Evolutionary conservation across 2,329 filamentous ascomycete species (phyloP), one percentile per base, ranked within the genome.

Genomic region (Pestalotiopsis fici): DNA sequence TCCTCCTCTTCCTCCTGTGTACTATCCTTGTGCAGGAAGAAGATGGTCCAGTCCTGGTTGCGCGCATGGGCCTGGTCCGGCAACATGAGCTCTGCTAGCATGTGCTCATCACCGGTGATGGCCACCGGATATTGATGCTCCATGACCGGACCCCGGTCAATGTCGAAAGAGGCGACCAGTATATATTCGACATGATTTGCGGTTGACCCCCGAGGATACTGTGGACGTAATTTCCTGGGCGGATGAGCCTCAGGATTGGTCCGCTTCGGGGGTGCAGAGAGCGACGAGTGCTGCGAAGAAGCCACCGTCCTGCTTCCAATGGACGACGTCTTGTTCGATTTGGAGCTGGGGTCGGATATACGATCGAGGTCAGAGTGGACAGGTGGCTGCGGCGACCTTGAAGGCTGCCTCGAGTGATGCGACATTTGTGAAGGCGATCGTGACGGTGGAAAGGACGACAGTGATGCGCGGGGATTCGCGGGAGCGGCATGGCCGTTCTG

Each of bases 141-240:
- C 96, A 99, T 98, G 74, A 98, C 90, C 59, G 95, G 95, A 3
- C 96, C 96, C 65, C 93, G 90, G 79, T 98, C 95, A 74, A 98
- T 97, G 80, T 98, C 94, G 81, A 99, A 99, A 2, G 94, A 97
- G 3, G 96, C 96, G 65, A 99, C 96, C 65, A 99, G 85, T 65
- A 99, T 98, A 77, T 98, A 99, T 78, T 99, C 96, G 81, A 99
- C 96, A 91, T 99, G 96, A 75, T 96, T 97, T 78, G 98, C 92
- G 5, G 85, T 83, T 12, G 89, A 87, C 66, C 91, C 86, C n/a
- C 89, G 85, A 18, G 92, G 92, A 75, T 94, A 95, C 74, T 94
- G 92, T 23, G 92, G 92, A 66, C 89, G 90, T 76, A 91, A 80
- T 75, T 86, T 89, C 73, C 86, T 85, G 21, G 82, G 79, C 4